Base-by-base conservation (phyloP, 495 filamentous ascomycete species). In the Echria macrotheca region DNA sequence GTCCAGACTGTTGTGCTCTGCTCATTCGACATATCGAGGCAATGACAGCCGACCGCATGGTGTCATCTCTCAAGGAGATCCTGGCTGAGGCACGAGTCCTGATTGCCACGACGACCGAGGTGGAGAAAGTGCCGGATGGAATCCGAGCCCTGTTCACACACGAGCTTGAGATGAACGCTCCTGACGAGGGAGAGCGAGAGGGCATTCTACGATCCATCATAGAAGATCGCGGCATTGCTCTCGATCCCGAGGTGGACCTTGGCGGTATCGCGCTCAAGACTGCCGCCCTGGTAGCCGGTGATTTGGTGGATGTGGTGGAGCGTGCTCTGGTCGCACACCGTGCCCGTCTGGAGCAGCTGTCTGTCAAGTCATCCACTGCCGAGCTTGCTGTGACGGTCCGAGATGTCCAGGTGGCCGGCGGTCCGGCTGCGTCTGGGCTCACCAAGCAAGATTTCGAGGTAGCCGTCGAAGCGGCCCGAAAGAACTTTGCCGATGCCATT, bases 401-500 rank as follows among this genome's bases (percentile, higher is more conserved):
- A 31, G 93, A 98, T 66, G 75, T 97, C 19, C 77, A 88, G 37
- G 73, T 97, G 2, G 82, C 94, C n/a, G 93, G 93, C n/a, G 93
- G 91, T 8, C 76, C 88, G 18, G 76, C 81, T 5, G 84, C 82
- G 14, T 78, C 80, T 7, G 86, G 82, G 25, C 73, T 99, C 17
- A 91, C 80, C n/a, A 89, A 86, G 58, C 72, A 78, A 2, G 93
- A 99, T 67, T 93, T 97, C 49, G 88, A 95, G 55, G 61, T 81
- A 14, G 93, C 93, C 0, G 89, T 97, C 5, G 94, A 96, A 44
- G 87, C 88, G 14, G 93, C 94, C 2, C 83, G 93, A 26, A 94
- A 95, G 76, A 97, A 96, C 64, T 97, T 99, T 60, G 87, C 91
- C 4, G 94, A 97, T 64, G 82, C 91, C 9, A 97, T 99, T 56